Percentiles rank a stretch among this genome's conserved stretches.
phyloP scores from a whole-genome alignment of 192 early-diverging fungal species.

The Diversispora eburnea region DNA sequence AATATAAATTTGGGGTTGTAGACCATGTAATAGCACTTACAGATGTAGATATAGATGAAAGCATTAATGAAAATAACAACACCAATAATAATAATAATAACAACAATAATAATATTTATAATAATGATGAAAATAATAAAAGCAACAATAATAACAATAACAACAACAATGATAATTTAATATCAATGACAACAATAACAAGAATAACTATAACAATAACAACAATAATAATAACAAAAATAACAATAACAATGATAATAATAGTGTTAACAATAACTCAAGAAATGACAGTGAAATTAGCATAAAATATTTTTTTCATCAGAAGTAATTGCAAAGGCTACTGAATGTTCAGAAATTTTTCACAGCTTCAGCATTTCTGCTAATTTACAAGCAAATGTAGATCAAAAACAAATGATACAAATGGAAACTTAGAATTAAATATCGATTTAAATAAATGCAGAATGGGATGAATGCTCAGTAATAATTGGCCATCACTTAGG shows the following conservation, averaged over 20 bases:
- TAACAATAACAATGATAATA: background rate
- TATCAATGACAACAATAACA: background rate
- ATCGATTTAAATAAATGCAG: background rate
- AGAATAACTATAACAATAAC: background rate
- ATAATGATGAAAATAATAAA: no score
- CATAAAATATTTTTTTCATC: background rate
- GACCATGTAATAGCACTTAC: background rate
- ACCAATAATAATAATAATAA: background rate
- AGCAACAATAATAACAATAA: background rate
- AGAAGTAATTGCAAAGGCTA: background rate
- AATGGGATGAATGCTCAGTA: background rate
- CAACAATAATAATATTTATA: background rate
- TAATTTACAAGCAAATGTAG: background rate
- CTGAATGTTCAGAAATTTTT: background rate
- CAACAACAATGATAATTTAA: background rate
- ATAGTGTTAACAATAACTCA: background rate
- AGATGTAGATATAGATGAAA: background rate
- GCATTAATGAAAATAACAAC: background rate
- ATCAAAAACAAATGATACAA: background rate
- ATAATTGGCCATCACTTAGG: background rate
- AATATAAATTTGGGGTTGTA: background rate
- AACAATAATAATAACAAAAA: no score
- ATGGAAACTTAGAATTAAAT: background rate
- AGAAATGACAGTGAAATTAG: background rate
- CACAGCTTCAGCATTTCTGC: background rate